Evolutionary conservation across 208 protist genomes (phyloP), one percentile per base, ranked within the genome.

Genomic region (Leishmania tropica): DNA sequence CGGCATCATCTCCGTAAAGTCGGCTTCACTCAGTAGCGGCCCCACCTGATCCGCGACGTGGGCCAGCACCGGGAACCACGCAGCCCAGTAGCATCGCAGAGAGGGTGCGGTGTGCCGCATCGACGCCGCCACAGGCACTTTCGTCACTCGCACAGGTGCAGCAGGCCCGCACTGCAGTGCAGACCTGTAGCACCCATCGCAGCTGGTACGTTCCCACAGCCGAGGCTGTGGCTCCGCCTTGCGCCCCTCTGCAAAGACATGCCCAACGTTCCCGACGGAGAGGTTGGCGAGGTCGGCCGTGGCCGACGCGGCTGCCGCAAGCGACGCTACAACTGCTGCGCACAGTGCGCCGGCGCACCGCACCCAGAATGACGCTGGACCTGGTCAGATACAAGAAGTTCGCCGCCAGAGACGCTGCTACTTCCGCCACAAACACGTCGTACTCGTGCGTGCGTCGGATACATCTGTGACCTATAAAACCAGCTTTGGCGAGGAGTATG

Each of bases 321-420:
- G 4, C n/a, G 53, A 37, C 42, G 54, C 31, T 75, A 8, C 51
- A 45, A 13, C 58, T 53, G 42, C 73, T 83, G 7, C 89, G 89
- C 54, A 89, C 84, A 21, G 89, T 89, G 70, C 86, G 84, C 6
- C 89, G 5, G 1, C 87, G 83, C 70, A 90, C 37, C 37, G 82
- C 76, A 1, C 89, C 89, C n/a, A 90, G 68, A 5, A 78, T 58
- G 4, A 90, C 24, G 68, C 80, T 81, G 15, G 81, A 62, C 15
- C 89, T 87, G 13, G 80, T 86, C 7, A 73, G 83, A 11, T 79
- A 70, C 8, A 77, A 71, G 42, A 81, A 64, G 77, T 85, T 78
- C 28, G 75, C 67, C 51, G 85, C 31, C 4, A 78, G 62, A 19
- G 87, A 79, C 8, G 84, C 77, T 13, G 90, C 76, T 0, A 84